phyloP scores from a whole-genome alignment of 495 filamentous ascomycete genomes.

The Penicillium atrosanguineum region DNA sequence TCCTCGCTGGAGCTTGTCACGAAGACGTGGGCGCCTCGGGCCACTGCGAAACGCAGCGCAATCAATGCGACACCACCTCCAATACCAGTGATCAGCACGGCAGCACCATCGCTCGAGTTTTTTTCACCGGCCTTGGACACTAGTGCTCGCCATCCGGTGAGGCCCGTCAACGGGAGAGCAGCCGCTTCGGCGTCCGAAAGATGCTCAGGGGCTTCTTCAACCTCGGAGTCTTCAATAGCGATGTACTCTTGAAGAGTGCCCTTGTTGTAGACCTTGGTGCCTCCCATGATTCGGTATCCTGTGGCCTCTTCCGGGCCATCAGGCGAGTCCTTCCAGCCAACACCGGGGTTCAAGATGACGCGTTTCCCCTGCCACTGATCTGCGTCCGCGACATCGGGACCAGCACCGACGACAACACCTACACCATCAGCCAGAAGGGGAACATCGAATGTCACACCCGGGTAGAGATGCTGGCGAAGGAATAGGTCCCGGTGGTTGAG shows the following conservation, averaged over 20 bases:
- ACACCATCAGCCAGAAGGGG: conserved; percentile 79
- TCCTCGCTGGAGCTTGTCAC: conserved; percentile 64
- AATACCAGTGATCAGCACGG: conserved; percentile 73
- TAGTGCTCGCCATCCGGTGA: conserved; percentile 86
- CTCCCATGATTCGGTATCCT: conserved; percentile 70
- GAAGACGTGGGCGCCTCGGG: conserved; percentile 61
- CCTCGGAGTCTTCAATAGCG: conserved; percentile 64
- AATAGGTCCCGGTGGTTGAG: conserved; percentile 94
- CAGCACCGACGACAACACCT: conserved; percentile 64
- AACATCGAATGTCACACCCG: conserved; percentile 68
- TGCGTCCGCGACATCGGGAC: conserved; percentile 47
- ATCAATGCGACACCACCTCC: conserved; percentile 76
- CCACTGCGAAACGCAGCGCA: conserved; percentile 67
- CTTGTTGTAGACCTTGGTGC: conserved; percentile 55
- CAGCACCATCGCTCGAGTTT: conserved; percentile 56
- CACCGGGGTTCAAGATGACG: conserved; percentile 70
- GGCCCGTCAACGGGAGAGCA: conserved; percentile 73
- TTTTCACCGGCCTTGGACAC: conserved; percentile 62
- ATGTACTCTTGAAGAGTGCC: conserved; percentile 73
- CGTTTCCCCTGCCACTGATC: conserved; percentile 58
- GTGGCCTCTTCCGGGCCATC: conserved; percentile 67
- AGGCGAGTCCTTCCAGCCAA: conserved; percentile 69
- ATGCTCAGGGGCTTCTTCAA: conserved; percentile 72
- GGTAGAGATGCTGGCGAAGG: conserved; percentile 88
- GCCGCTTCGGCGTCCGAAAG: conserved; percentile 70